These are phyloP conservation scores for Penicillium coffeae DNA, from an alignment of 495 filamentous ascomycete genomes.

Conservation along the genomic window DNA sequence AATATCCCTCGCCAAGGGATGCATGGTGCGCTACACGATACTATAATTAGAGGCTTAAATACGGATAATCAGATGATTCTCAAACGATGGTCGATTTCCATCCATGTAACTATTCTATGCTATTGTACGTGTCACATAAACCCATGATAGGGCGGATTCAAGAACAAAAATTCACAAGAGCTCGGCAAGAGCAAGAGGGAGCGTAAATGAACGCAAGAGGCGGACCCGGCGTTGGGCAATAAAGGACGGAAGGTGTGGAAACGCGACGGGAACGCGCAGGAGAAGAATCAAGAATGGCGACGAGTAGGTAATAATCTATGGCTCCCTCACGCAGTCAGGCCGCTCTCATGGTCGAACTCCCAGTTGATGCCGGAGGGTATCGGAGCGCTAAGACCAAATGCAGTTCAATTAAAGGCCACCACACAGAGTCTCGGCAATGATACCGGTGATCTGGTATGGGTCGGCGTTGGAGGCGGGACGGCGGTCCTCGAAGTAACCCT, in stretches of 20 bases:
- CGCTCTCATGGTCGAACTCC: constrained; percentile 38
- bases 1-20: too few relatives aligned
- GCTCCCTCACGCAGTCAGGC: constrained; percentile 39
- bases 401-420: constrained; percentile 39
- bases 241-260: constrained; percentile 16
- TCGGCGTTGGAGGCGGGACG: constrained; percentile 92
- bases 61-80: constrained; percentile 7
- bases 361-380: constrained; percentile 47
- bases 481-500: constrained; percentile 98
- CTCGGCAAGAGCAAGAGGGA: constrained; percentile 27
- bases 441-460: constrained; percentile 94
- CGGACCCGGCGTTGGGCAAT: constrained; percentile 22
- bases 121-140: constrained; percentile 35
- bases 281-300: constrained; percentile 14
- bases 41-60: too few relatives aligned
- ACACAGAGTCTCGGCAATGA: constrained; percentile 75
- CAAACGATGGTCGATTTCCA: constrained; percentile 29
- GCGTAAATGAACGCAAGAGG: constrained; percentile 24
- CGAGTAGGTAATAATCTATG: constrained; percentile 28
- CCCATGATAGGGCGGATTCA: constrained; percentile 16
- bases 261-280: constrained; percentile 6
- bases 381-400: constrained; percentile 45
- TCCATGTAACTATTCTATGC: constrained; percentile 31
- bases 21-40: too few relatives aligned
- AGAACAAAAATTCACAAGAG: constrained; percentile 11